Conservation (phyloP, 2,329 filamentous ascomycete genomes). For the Hirsutella rhossiliensis region DNA sequence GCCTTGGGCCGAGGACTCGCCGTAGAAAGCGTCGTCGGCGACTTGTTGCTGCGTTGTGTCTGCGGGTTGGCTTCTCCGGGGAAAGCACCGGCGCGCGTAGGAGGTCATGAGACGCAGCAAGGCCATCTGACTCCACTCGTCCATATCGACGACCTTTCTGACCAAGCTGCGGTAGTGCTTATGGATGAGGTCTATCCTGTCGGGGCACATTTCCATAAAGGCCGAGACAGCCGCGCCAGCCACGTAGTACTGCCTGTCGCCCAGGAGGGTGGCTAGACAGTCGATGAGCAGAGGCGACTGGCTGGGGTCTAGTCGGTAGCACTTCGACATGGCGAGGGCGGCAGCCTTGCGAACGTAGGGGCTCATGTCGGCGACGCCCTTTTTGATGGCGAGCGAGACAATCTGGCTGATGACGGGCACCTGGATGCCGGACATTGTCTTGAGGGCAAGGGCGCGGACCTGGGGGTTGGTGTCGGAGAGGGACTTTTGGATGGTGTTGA, state of each 20-base stretch:
- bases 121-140: conserved; percentile 92
- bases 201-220: conserved; percentile 81
- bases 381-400: conserved; percentile 89
- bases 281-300: conserved; percentile 78
- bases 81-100: conserved; percentile 84
- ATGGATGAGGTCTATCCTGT: conserved; percentile 79
- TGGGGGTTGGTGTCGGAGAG: conserved; percentile 86
- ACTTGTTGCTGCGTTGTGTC: conserved; percentile 22
- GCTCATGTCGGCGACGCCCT: conserved; percentile 87
- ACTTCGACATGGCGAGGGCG: conserved; percentile 89
- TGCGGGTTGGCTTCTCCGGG: conserved; percentile 49
- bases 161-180: conserved; percentile 77
- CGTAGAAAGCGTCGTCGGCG: conserved; percentile 67
- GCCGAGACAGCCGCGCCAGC: conserved; percentile 83
- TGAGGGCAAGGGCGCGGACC: conserved; percentile 79
- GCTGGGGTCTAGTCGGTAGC: conserved; percentile 78
- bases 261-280: conserved; percentile 64
- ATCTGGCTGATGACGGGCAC: conserved; percentile 98
- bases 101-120: conserved; percentile 69
- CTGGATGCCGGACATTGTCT: conserved; percentile 95
- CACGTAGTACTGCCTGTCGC: conserved; percentile 94
- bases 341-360: conserved; percentile 87
- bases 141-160: conserved; percentile 93
- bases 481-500: conserved; percentile 98
- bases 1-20: conserved; percentile 43